phyloP scores from a whole-genome alignment of 371 early-diverging fungal genomes.

The Furculomyces boomerangus region DNA sequence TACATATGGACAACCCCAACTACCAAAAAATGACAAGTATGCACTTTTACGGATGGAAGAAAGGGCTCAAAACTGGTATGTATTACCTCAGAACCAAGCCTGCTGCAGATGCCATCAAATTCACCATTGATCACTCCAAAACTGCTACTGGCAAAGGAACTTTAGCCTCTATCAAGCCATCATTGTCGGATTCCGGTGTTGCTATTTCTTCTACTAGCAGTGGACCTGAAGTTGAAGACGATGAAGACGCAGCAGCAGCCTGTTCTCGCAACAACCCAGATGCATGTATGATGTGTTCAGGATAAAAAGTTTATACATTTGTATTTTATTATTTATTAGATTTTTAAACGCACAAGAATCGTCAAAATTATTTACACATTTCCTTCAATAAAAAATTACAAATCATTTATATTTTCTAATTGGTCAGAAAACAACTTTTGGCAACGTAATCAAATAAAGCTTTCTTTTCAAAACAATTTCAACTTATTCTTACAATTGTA shows the following conservation, averaged over 20 bases:
- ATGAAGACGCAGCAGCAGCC: constrained; percentile 37
- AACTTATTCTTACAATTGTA: no score
- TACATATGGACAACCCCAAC: constrained; percentile 86
- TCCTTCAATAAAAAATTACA: no score
- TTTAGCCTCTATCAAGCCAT: background rate
- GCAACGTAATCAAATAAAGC: no score
- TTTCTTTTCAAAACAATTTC: no score
- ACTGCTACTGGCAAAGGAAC: constrained; percentile 6
- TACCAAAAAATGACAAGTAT: constrained; percentile 88
- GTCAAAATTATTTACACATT: no score
- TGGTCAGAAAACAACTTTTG: no score
- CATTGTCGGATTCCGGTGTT: background rate
- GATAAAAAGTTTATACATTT: no score
- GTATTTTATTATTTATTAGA: no score
- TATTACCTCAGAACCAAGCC: constrained; percentile 98
- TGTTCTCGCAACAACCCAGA: constrained; percentile 85
- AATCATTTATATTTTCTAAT: no score
- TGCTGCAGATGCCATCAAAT: constrained; percentile 96
- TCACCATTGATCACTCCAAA: constrained; percentile 34
- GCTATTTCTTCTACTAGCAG: background rate
- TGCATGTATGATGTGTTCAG: constrained; percentile 78
- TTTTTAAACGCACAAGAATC: no score
- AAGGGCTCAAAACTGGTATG: constrained; percentile 99
- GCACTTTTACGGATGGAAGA: constrained; percentile 99
- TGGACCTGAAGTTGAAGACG: constrained; percentile 25